These are phyloP conservation scores for Teratosphaeria viscida DNA, from an alignment of 2,329 filamentous ascomycete species.

Conservation along the genomic window DNA sequence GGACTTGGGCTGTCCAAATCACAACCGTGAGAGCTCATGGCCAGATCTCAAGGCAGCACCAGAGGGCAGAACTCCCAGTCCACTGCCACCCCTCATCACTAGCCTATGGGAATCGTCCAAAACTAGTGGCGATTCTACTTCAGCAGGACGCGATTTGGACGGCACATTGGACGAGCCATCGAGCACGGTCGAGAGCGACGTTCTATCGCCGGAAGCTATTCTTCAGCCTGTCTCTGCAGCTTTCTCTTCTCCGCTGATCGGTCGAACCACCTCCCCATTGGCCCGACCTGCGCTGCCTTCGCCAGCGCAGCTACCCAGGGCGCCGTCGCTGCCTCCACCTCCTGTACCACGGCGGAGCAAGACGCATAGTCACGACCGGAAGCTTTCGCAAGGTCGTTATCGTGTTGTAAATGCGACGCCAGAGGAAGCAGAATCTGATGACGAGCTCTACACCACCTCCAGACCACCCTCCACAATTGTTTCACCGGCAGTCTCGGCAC, in stretches of 20 bases:
- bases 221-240: neutral
- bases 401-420: neutral
- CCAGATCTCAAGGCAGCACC: neutral
- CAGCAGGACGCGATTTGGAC: neutral
- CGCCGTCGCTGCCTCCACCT: neutral
- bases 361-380: neutral
- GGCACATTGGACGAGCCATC: neutral
- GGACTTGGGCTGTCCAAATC: neutral
- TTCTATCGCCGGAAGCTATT: neutral
- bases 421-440: neutral
- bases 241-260: neutral
- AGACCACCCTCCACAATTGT: neutral
- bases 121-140: neutral
- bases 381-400: neutral
- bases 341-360: neutral
- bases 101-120: neutral
- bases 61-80: neutral
- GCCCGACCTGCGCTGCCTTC: neutral
- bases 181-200: neutral
- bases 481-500: neutral
- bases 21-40: neutral
- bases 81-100: neutral
- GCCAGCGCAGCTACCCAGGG: neutral
- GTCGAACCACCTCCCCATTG: neutral
- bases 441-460: constrained; percentile 1